These are phyloP conservation scores for Pestalotiopsis sp. DNA, from an alignment of 2,329 filamentous ascomycete genomes.

Conservation along the genomic window DNA sequence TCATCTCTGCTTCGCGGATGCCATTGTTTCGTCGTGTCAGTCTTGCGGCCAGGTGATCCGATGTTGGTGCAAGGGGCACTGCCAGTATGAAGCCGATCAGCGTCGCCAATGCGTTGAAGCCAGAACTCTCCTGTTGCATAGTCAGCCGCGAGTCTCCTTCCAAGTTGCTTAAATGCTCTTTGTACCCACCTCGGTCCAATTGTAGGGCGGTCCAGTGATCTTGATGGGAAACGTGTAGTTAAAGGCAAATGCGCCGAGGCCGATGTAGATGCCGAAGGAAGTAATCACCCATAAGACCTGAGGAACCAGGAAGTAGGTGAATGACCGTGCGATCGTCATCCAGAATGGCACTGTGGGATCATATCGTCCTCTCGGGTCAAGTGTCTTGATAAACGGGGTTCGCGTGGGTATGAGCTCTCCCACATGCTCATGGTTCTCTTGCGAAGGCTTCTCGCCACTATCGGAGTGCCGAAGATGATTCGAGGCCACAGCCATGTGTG, in stretches of 20 bases:
- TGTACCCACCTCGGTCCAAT: conserved; percentile 33
- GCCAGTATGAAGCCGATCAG: conserved; percentile 38
- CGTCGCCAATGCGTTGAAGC: conserved; percentile 30
- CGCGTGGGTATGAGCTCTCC: conserved; percentile 26
- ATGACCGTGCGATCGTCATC: conserved; percentile 39
- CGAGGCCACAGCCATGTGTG: conserved; percentile 15
- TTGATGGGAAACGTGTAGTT: conserved; percentile 47
- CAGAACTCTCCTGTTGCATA: conserved; percentile 24
- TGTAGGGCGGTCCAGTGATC: conserved; percentile 41
- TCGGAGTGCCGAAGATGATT: conserved; percentile 16
- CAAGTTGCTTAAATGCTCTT: not conserved
- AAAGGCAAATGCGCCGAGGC: conserved; percentile 43
- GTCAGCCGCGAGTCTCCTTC: not conserved
- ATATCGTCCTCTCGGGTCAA: conserved; percentile 36
- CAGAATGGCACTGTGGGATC: conserved; percentile 40
- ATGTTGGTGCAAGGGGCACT: conserved; percentile 33
- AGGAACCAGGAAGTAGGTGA: conserved; percentile 43
- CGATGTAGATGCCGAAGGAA: conserved; percentile 46
- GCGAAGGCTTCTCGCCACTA: conserved; percentile 25
- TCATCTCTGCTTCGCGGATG: conserved; percentile 44
- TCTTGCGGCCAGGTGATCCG: conserved; percentile 38
- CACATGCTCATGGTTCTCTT: conserved; percentile 18
- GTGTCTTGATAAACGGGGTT: conserved; percentile 38
- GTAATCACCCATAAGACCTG: conserved; percentile 47
- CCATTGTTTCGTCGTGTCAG: conserved; percentile 38